Base-by-base conservation (phyloP, 331 rosid genomes). In the Stylosanthes scabra region DNA sequence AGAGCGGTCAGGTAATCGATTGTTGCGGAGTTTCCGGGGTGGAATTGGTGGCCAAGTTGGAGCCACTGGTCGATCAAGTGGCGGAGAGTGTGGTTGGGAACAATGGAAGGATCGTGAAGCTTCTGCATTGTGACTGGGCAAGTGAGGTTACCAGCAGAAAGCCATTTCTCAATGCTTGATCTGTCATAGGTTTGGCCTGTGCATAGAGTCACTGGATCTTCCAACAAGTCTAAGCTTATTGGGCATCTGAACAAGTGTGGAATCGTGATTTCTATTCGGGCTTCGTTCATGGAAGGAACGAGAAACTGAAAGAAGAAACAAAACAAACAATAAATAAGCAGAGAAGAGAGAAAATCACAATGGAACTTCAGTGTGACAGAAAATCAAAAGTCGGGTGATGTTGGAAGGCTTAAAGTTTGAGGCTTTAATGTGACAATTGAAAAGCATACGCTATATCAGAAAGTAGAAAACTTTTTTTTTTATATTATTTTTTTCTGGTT, bases 51-150 rank as follows among this genome's bases (percentile, higher is more conserved):
- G 49, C 82, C 83, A 59, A 86, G 68, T 57, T 88, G 91, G 42
- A 90, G 91, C 97, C 99, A 95, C 51, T 84, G 92, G 20, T 81
- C 29, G 29, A 95, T 92, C 78, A 95, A 84, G 68, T 92, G 96
- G 25, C 90, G 90, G 11, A 95, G 93, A 29, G 98, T 90, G 83
- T 88, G 90, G 69, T 95, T 95, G 3, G 99, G 97, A 80, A 95
- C 94, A 60, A 95, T 71, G 60, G 98, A 82, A 10, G 82, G 84
- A 78, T 92, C 96, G 41, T 84, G 93, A 68, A 92, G 99, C 78
- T 79, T 87, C 92, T 90, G 96, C 99, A 95, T 95, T 87, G 99
- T 95, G 55, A 95, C 96, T 70, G 99, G 97, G 67, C 99, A 95
- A 9, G 98, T 92, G 84, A 90, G 91, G 60, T 95, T 92, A 20